Conservation (phyloP, 208 protist species). For the Acanthamoeba quina region DNA sequence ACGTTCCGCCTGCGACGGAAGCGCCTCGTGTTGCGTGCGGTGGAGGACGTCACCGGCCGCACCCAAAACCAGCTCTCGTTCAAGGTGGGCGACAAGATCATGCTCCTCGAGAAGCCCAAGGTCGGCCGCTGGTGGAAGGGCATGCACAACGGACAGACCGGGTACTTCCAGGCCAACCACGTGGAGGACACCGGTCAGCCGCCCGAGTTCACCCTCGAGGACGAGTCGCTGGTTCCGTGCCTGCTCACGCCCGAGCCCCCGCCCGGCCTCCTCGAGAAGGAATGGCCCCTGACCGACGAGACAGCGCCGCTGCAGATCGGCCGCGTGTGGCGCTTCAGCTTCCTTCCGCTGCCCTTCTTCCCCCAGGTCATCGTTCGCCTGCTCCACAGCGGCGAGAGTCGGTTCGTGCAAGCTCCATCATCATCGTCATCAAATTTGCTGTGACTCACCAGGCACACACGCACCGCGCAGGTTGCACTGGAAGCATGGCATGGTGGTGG, state of each 20-base stretch:
- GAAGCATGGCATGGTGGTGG: constrained; percentile 51
- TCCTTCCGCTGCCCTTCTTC: constrained; percentile 70
- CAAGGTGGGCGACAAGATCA: constrained; percentile 43
- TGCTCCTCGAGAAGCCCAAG: constrained; percentile 47
- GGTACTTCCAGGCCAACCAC: constrained; percentile 39
- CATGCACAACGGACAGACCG: not conserved
- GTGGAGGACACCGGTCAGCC: not conserved
- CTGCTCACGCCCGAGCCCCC: constrained; percentile 28
- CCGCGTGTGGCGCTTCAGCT: constrained; percentile 31
- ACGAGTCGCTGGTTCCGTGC: constrained; percentile 39
- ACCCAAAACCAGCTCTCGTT: constrained; percentile 61
- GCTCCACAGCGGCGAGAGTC: constrained; percentile 56
- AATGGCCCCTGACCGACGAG: not conserved
- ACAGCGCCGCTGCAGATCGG: too few relatives aligned
- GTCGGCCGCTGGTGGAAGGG: constrained; percentile 72
- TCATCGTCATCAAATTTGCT: not conserved
- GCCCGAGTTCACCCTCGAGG: constrained; percentile 60
- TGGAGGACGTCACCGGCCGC: not conserved
- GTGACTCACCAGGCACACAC: not conserved
- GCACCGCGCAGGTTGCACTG: not conserved
- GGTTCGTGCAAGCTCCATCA: not conserved
- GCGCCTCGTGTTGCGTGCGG: not conserved
- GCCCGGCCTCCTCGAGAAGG: not conserved
- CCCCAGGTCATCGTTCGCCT: constrained; percentile 40
- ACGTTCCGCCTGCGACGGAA: constrained; percentile 54